Conservation (phyloP, 2,329 filamentous ascomycete genomes). For the Fusarium brevicatenulatum region DNA sequence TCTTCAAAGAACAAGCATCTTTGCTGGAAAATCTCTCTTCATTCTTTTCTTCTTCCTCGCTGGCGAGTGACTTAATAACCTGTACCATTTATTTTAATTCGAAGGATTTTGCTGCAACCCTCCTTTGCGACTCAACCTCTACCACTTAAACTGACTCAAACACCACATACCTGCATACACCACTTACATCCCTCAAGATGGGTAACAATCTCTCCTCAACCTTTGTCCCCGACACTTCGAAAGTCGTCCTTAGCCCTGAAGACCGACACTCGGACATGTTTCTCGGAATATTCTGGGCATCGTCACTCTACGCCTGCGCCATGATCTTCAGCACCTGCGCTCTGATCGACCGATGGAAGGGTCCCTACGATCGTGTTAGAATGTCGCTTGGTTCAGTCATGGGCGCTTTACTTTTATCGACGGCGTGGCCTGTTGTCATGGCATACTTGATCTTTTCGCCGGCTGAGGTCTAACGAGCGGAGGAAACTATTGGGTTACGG, state of each 20-base stretch:
- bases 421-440: slow-evolving; percentile 52
- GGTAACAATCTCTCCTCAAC: slow-evolving; percentile 54
- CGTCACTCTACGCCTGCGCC: slow-evolving; percentile 51
- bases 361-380: slow-evolving; percentile 49
- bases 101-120: neutral
- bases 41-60: slow-evolving; percentile 37
- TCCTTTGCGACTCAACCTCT: neutral
- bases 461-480: neutral
- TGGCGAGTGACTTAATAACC: slow-evolving; percentile 36
- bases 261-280: slow-evolving; percentile 48
- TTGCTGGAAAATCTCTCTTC: neutral
- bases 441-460: slow-evolving; percentile 46
- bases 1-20: neutral
- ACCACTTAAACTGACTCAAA: neutral
- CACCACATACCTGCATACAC: neutral
- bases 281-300: slow-evolving; percentile 50
- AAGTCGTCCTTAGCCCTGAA: slow-evolving; percentile 45
- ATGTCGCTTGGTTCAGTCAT: slow-evolving; percentile 45
- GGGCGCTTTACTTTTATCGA: slow-evolving; percentile 48
- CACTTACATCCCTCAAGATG: slow-evolving; percentile 45
- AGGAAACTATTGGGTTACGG: neutral
- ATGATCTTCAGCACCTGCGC: slow-evolving; percentile 56
- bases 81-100: neutral
- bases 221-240: slow-evolving; percentile 52
- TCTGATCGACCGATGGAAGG: slow-evolving; percentile 57